Base-by-base conservation (phyloP, 495 filamentous ascomycete genomes). In the Zalerion maritima region DNA sequence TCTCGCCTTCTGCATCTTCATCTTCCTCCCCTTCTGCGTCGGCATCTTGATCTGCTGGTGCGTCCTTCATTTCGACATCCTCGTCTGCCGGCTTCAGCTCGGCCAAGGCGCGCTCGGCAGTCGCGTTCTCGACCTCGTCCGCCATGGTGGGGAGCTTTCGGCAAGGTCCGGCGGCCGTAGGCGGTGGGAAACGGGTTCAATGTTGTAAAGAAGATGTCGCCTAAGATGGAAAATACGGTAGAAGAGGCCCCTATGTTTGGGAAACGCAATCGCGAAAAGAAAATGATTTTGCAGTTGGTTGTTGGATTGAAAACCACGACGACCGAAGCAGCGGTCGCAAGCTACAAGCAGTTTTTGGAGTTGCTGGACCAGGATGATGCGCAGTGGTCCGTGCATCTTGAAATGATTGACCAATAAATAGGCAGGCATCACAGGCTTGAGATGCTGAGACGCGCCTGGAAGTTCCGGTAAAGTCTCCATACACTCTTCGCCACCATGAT, bases 71-170 rank as follows among this genome's bases (percentile, higher is more conserved):
- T 25, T 55, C 51, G 11, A 55, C 37, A 28, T 54, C 50, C n/a
- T 43, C 47, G n/a, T 17, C 34, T 23, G 26, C 26, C 21, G 46
- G 41, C 36, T 58, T 64, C 21, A 58, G 57, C 34, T 61, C 60
- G 29, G 60, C 61, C 14, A 55, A 58, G 32, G 59, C 56, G 49
- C 48, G 59, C 42, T 46, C 50, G 27, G 35, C 38, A 28, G 35
- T 18, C 9, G 35, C 29, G 13, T 36, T 41, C 29, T 28, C 38
- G 28, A 26, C 30, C 27, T 41, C 27, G 25, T 44, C 38, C 16
- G 38, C 37, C 41, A 44, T 40, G 19, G 14, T 32, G 14, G 24
- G 17, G 30, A 29, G 16, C 14, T 11, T 4, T 31, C 28, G 28
- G 19, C 19, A 31, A n/a, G 19, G 28, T 21, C 21, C 12, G 6